These are phyloP conservation scores for Apiospora rasikravindrae DNA, from an alignment of 2,329 filamentous ascomycete genomes.

Conservation along the genomic window DNA sequence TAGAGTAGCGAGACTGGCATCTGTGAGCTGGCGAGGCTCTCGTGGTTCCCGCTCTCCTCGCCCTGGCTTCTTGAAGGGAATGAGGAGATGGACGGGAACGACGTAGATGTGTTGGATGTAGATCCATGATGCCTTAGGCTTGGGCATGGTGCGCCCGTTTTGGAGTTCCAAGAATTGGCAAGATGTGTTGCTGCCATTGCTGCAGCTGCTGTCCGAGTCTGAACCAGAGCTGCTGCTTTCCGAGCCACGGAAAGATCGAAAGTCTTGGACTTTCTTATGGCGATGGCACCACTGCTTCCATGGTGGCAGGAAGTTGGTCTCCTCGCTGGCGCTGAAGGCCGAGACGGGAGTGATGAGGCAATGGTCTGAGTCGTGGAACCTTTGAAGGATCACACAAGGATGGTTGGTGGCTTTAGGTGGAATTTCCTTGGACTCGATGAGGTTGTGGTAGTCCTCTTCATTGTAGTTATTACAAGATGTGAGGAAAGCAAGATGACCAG, in stretches of 20 bases:
- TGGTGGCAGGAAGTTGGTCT: not conserved
- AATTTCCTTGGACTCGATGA: not conserved
- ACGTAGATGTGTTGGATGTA: conserved; percentile 3
- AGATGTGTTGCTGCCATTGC: not conserved
- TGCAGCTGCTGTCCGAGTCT: not conserved
- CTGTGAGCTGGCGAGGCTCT: not conserved
- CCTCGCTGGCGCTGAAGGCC: not conserved
- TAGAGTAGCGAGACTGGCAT: not conserved
- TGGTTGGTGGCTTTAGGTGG: not conserved
- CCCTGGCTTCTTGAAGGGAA: not conserved
- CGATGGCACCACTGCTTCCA: not conserved
- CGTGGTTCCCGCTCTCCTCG: not conserved
- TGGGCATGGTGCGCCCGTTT: not conserved
- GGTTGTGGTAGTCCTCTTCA: not conserved
- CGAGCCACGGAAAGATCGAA: not conserved
- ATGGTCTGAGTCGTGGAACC: not conserved
- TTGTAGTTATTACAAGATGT: not conserved
- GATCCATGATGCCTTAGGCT: not conserved
- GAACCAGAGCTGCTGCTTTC: not conserved
- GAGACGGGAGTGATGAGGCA: not conserved
- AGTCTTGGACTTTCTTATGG: not conserved
- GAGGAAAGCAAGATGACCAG: not conserved
- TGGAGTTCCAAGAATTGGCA: not conserved
- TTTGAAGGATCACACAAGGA: not conserved
- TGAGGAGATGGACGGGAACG: not conserved